Conservation (phyloP, 179 eudicot species). For the Heliamphora pulchella region DNA sequence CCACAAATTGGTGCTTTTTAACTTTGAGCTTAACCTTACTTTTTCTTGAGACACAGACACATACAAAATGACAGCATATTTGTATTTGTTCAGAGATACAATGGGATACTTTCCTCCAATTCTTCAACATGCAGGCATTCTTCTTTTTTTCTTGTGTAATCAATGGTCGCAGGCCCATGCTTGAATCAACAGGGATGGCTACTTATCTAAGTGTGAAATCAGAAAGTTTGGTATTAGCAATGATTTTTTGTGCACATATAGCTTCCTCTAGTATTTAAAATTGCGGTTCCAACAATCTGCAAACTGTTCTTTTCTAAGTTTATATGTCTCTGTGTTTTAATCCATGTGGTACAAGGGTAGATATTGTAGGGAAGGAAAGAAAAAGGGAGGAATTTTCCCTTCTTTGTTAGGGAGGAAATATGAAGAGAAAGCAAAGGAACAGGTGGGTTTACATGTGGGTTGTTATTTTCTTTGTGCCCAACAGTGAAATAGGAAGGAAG, state of each 20-base stretch:
- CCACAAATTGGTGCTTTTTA: background rate
- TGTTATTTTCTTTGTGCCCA: background rate
- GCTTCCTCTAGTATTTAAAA: background rate
- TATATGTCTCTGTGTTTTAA: background rate
- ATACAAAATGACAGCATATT: background rate
- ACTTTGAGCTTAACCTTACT: background rate
- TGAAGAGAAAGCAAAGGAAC: background rate
- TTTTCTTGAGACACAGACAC: background rate
- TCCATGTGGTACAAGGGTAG: background rate
- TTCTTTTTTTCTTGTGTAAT: slow-evolving; percentile 8
- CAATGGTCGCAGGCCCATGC: background rate
- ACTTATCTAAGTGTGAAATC: background rate
- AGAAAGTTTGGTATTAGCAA: background rate
- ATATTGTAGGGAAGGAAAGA: background rate
- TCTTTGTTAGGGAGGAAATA: background rate
- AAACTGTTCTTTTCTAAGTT: background rate
- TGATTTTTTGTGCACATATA: background rate
- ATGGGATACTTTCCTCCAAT: background rate
- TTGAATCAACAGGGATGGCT: background rate
- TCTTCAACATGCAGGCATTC: background rate
- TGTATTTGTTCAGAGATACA: background rate
- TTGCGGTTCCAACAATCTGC: background rate
- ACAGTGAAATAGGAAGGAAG: background rate
- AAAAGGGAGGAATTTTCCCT: background rate
- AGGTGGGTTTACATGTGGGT: background rate